Evolutionary conservation across 495 filamentous ascomycete genomes (phyloP).

Genomic region (Aspergillus homomorphus): DNA sequence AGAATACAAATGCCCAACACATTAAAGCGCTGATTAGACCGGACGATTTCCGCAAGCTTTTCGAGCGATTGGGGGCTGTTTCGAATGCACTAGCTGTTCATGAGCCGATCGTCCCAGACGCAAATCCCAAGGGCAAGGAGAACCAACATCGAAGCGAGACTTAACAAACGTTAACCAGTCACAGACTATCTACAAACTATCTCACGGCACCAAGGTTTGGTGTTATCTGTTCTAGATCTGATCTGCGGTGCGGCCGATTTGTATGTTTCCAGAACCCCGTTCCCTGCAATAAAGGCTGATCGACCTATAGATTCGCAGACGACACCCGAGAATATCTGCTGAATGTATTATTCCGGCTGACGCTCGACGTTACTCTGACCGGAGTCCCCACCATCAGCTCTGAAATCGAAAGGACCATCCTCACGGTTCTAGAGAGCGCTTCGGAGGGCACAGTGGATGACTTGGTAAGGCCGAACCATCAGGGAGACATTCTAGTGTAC

Average conservation of each 20-base stretch:
- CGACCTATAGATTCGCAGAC: slow-evolving; percentile 27
- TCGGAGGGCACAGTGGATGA: slow-evolving; percentile 28
- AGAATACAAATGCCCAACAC: slow-evolving; percentile 23
- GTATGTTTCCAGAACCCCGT: slow-evolving; percentile 19
- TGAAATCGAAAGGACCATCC: slow-evolving; percentile 47
- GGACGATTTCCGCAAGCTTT: slow-evolving; percentile 33
- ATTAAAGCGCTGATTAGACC: slow-evolving; percentile 30
- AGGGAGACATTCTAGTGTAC: neutral
- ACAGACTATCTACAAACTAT: slow-evolving; percentile 2
- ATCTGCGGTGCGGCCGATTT: slow-evolving; percentile 29
- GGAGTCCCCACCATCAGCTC: slow-evolving; percentile 36
- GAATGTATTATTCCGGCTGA: slow-evolving; percentile 55
- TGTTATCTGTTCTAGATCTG: slow-evolving; percentile 34
- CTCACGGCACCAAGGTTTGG: slow-evolving; percentile 15
- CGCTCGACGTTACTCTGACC: slow-evolving; percentile 53
- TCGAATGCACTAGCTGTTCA: slow-evolving; percentile 29
- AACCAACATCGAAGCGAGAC: neutral
- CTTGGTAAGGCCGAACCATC: slow-evolving; percentile 23
- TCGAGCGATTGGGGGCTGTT: slow-evolving; percentile 31
- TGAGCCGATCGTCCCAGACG: slow-evolving; percentile 25
- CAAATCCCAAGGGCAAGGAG: slow-evolving; percentile 22
- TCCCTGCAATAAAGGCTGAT: slow-evolving; percentile 10
- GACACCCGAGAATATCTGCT: slow-evolving; percentile 34
- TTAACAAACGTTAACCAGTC: neutral
- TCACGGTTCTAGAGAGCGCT: slow-evolving; percentile 36